These are phyloP conservation scores for Mortierella sp. DNA, from an alignment of 371 early-diverging fungal species.

Conservation along the genomic window DNA sequence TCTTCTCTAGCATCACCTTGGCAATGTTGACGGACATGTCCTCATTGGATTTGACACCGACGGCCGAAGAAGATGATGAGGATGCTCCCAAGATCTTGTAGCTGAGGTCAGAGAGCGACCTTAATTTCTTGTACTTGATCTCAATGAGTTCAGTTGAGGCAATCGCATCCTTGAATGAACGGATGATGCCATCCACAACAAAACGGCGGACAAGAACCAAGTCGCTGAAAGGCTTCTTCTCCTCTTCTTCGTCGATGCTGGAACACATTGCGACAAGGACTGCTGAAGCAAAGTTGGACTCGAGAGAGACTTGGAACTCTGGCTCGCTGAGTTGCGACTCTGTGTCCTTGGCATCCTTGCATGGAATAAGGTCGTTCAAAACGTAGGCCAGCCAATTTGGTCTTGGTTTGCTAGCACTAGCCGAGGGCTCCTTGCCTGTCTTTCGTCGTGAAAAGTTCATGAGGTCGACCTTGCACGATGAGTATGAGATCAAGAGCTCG, in stretches of 20 bases:
- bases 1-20: constrained; percentile 91
- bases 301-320: constrained; percentile 66
- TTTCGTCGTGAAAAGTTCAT: constrained; percentile 70
- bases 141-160: constrained; percentile 63
- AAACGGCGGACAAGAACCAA: constrained; percentile 73
- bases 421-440: constrained; percentile 55
- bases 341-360: constrained; percentile 52
- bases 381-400: constrained; percentile 60
- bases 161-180: constrained; percentile 71
- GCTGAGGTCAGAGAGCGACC: constrained; percentile 79
- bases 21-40: constrained; percentile 73
- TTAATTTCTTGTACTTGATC: constrained; percentile 73
- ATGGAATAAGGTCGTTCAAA: constrained; percentile 72
- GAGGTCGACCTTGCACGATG: constrained; percentile 82
- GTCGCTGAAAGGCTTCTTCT: constrained; percentile 63
- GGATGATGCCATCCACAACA: constrained; percentile 71
- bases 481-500: constrained; percentile 88
- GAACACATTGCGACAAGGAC: constrained; percentile 70
- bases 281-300: constrained; percentile 75
- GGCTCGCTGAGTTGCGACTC: constrained; percentile 59
- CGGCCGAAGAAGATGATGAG: constrained; percentile 36
- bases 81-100: constrained; percentile 73
- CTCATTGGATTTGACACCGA: constrained; percentile 58
- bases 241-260: constrained; percentile 55
- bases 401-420: constrained; percentile 36